Percentiles rank a stretch among this genome's conserved stretches.
Conservation (phyloP, 176 grass and related monocot genomes). For the Avena atlantica region DNA sequence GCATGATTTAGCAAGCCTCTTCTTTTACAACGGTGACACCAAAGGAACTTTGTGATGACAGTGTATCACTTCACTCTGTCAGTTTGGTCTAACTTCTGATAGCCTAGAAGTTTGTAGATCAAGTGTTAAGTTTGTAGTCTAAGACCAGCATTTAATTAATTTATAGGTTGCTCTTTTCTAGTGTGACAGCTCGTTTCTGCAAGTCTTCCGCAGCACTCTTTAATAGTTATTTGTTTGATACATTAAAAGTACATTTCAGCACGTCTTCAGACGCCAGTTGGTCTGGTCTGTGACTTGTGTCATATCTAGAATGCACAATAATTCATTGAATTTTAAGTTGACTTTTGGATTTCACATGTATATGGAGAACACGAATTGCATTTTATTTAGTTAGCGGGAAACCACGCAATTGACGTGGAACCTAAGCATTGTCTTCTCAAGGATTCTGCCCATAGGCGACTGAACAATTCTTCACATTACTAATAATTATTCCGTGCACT, state of each 20-base stretch:
- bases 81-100: neutral
- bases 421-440: neutral
- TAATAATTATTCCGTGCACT: neutral
- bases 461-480: neutral
- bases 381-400: neutral
- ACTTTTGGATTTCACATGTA: neutral
- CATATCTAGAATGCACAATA: neutral
- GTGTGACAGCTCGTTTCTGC: neutral
- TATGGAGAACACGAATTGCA: neutral
- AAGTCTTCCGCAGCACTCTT: neutral
- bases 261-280: neutral
- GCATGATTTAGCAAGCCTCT: neutral
- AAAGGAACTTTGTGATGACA: neutral
- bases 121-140: slow-evolving; percentile 2
- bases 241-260: neutral
- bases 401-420: neutral
- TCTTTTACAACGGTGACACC: neutral
- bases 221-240: neutral
- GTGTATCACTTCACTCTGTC: neutral
- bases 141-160: slow-evolving; percentile 1
- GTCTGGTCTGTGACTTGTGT: neutral
- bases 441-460: neutral
- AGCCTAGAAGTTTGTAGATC: neutral
- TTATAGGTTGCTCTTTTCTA: neutral
- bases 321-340: neutral